Evolutionary conservation across 257 asterid species (phyloP).

Genomic region (Datura wrightii): DNA sequence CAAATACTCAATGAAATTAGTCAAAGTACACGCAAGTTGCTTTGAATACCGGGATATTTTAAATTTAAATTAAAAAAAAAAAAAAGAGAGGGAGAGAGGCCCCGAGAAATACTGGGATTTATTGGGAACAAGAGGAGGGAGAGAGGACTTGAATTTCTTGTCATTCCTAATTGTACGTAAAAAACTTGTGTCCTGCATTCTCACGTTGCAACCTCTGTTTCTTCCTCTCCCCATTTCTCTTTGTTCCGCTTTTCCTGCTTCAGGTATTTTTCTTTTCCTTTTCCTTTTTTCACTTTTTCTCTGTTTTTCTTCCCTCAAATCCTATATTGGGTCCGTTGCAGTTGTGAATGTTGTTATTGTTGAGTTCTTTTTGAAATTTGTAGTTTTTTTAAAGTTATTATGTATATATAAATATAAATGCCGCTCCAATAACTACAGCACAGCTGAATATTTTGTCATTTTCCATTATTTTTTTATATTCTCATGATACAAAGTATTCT

Average conservation of each 20-base stretch:
- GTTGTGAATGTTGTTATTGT: not conserved
- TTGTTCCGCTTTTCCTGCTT: not conserved
- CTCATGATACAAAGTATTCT: not conserved
- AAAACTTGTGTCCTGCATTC: not conserved
- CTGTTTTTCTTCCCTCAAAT: not conserved
- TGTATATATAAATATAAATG: too few relatives aligned
- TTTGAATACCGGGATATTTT: too few relatives aligned
- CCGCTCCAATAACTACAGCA: too few relatives aligned
- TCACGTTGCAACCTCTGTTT: constrained; percentile 1
- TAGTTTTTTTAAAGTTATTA: too few relatives aligned
- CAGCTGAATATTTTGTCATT: not conserved
- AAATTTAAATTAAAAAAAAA: not conserved
- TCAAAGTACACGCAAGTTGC: too few relatives aligned
- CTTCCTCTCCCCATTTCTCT: not conserved
- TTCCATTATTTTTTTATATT: not conserved
- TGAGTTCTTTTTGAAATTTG: not conserved
- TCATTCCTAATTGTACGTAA: constrained; percentile 11
- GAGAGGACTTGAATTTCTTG: constrained; percentile 1
- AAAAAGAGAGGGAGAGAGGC: constrained; percentile 38
- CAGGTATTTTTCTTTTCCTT: not conserved
- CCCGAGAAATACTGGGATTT: constrained; percentile 30
- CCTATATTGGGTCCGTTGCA: not conserved
- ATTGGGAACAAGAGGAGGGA: not conserved
- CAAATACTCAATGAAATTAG: too few relatives aligned
- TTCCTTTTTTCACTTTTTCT: not conserved